Conservation (phyloP, 2,329 filamentous ascomycete genomes). For the Phialocephala subalpina region DNA sequence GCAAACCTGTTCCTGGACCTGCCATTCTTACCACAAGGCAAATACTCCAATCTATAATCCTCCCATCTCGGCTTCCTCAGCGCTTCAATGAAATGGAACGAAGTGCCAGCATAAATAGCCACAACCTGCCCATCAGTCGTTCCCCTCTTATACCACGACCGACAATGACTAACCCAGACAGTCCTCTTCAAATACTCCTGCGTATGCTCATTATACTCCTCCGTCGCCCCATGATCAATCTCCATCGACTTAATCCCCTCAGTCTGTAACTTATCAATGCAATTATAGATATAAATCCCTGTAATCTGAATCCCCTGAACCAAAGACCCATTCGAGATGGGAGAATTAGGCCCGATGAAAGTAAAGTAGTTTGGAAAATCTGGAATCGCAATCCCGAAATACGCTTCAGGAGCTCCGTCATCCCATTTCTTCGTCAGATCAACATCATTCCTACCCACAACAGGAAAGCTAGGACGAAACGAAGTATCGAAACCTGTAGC, state of each 20-base stretch:
- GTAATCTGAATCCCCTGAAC: slow-evolving; percentile 41
- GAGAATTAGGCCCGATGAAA: slow-evolving; percentile 37
- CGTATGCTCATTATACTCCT: slow-evolving; percentile 4
- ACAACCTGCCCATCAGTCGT: slow-evolving; percentile 7
- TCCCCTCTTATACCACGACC: slow-evolving; percentile 1
- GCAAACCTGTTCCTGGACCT: slow-evolving; percentile 5
- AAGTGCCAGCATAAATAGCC: background rate
- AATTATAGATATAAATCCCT: slow-evolving; percentile 44
- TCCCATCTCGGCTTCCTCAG: slow-evolving; percentile 5
- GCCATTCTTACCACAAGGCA: background rate
- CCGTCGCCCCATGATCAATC: background rate
- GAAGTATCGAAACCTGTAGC: slow-evolving; percentile 30
- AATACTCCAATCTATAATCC: slow-evolving; percentile 5
- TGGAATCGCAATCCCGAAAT: slow-evolving; percentile 33
- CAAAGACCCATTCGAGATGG: slow-evolving; percentile 37
- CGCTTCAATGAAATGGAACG: slow-evolving; percentile 10
- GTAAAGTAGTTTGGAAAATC: slow-evolving; percentile 42
- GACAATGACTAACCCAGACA: slow-evolving; percentile 2
- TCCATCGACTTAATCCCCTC: slow-evolving; percentile 41
- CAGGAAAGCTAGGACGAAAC: slow-evolving; percentile 16
- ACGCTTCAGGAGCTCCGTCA: slow-evolving; percentile 2
- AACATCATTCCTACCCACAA: slow-evolving; percentile 1
- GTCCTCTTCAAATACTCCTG: slow-evolving; percentile 3
- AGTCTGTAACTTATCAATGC: slow-evolving; percentile 42
- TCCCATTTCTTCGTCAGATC: slow-evolving; percentile 7